These are phyloP conservation scores for Raffaelea deltoideospora DNA, from an alignment of 2,329 filamentous ascomycete species.

Conservation along the genomic window DNA sequence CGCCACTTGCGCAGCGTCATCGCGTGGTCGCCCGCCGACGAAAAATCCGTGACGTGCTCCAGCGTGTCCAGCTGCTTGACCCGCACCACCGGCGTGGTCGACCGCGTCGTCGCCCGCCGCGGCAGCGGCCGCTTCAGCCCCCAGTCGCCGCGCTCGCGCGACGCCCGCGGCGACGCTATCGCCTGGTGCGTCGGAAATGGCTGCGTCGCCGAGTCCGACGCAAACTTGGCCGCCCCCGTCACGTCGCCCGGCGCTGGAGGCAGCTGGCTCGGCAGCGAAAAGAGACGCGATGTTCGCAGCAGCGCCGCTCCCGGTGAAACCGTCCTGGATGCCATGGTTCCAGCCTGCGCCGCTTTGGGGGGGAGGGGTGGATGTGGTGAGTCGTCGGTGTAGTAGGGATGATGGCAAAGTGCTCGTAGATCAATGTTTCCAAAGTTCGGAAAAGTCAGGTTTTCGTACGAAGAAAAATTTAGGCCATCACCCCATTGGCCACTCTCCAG, in stretches of 20 bases:
- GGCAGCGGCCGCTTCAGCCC: slow-evolving; percentile 79
- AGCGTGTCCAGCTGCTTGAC: slow-evolving; percentile 67
- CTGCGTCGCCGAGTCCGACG: slow-evolving; percentile 56
- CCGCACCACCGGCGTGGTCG: slow-evolving; percentile 60
- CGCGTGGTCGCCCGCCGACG: slow-evolving; percentile 66
- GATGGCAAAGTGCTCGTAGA: too few species aligned
- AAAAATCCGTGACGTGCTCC: slow-evolving; percentile 82
- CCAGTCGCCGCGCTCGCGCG: slow-evolving; percentile 72
- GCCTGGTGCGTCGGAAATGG: slow-evolving; percentile 71
- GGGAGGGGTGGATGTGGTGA: background rate
- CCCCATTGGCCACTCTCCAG: too few species aligned
- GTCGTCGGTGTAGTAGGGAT: background rate
- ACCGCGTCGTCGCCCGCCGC: slow-evolving; percentile 54
- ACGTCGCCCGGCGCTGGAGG: slow-evolving; percentile 40
- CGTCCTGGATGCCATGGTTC: slow-evolving; percentile 15
- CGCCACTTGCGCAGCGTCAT: slow-evolving; percentile 74
- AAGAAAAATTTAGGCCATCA: background rate
- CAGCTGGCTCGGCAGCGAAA: slow-evolving; percentile 68
- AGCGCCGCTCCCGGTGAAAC: slow-evolving; percentile 52
- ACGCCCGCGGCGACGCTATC: slow-evolving; percentile 61
- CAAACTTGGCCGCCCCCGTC: slow-evolving; percentile 28
- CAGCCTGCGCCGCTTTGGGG: too few species aligned
- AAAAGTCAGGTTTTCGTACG: too few species aligned
- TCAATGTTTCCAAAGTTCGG: too few species aligned
- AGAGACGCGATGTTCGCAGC: slow-evolving; percentile 76